Evolutionary conservation across 352 stramenopile genomes (phyloP).

Genomic region (Pythium coloratum): DNA sequence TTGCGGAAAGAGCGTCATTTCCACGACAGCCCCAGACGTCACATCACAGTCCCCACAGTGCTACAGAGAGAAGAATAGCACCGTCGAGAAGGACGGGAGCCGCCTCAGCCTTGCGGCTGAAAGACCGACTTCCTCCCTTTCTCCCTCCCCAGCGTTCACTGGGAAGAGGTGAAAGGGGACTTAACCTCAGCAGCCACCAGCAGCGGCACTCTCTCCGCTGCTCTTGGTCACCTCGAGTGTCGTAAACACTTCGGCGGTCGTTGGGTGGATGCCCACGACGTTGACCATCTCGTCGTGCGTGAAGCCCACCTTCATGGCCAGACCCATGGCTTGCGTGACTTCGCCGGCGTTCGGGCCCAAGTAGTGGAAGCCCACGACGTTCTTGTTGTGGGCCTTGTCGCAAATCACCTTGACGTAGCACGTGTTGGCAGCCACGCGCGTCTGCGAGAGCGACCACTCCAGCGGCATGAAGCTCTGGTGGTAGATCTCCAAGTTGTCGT

Average conservation of each 20-base stretch:
- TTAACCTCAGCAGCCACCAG: constrained; percentile 95
- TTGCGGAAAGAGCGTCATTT: constrained; percentile 83
- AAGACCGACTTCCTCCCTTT: constrained; percentile 24
- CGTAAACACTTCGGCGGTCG: constrained; percentile 94
- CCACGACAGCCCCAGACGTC: constrained; percentile 38
- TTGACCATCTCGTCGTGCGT: constrained; percentile 92
- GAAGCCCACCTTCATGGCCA: constrained; percentile 94
- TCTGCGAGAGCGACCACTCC: constrained; percentile 90
- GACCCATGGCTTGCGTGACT: constrained; percentile 92
- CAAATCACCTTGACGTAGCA: constrained; percentile 97
- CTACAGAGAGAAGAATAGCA: not conserved
- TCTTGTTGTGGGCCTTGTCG: constrained; percentile 83
- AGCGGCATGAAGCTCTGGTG: constrained; percentile 96
- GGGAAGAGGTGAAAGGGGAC: constrained; percentile 39
- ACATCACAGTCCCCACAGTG: constrained; percentile 4
- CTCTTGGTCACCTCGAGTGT: constrained; percentile 94
- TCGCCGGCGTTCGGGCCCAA: constrained; percentile 98
- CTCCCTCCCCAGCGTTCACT: constrained; percentile 3
- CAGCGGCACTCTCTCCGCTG: constrained; percentile 90
- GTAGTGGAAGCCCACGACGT: constrained; percentile 98
- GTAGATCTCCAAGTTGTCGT: constrained; percentile 94
- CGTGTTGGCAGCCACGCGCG: constrained; percentile 58
- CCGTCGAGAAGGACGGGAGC: not conserved
- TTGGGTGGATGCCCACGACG: constrained; percentile 97
- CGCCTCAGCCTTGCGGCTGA: constrained; percentile 1